These are phyloP conservation scores for Lactarius vividus DNA, from an alignment of 768 basidiomycete species.

Conservation along the genomic window DNA sequence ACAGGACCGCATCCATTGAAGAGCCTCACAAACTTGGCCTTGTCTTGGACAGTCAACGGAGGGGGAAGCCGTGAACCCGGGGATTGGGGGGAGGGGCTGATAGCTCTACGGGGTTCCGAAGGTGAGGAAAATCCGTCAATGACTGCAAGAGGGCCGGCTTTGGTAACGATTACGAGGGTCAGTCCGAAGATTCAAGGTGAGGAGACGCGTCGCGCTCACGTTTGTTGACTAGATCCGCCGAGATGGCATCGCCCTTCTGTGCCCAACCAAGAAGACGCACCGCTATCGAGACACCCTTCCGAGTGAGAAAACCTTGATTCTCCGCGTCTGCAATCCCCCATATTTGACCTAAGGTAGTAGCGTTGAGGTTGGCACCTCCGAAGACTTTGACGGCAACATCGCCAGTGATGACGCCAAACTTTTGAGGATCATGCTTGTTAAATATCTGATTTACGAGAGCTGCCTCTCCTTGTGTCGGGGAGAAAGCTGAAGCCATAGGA, in stretches of 20 bases:
- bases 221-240: constrained; percentile 60
- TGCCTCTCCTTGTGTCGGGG: constrained; percentile 47
- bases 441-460: constrained; percentile 74
- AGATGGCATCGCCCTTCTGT: constrained; percentile 76
- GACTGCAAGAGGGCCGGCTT: constrained; percentile 81
- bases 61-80: constrained; percentile 53
- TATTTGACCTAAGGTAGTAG: constrained; percentile 82
- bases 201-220: constrained; percentile 47
- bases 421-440: constrained; percentile 67
- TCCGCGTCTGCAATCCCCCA: constrained; percentile 92
- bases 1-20: constrained; percentile 71
- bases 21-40: constrained; percentile 75
- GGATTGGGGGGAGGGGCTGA: constrained; percentile 52
- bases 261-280: constrained; percentile 92
- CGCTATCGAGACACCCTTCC: constrained; percentile 82
- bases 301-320: constrained; percentile 89
- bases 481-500: constrained; percentile 44
- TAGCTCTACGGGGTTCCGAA: constrained; percentile 55
- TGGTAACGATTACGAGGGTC: constrained; percentile 15
- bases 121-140: constrained; percentile 65
- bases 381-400: constrained; percentile 89
- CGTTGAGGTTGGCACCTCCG: constrained; percentile 74
- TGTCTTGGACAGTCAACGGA: constrained; percentile 74
- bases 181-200: constrained; percentile 20
- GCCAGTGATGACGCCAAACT: constrained; percentile 82